Evolutionary conservation across 1,284 basidiomycete genomes (phyloP), one percentile per base, ranked within the genome.

Genomic region (Pholiota adiposa): DNA sequence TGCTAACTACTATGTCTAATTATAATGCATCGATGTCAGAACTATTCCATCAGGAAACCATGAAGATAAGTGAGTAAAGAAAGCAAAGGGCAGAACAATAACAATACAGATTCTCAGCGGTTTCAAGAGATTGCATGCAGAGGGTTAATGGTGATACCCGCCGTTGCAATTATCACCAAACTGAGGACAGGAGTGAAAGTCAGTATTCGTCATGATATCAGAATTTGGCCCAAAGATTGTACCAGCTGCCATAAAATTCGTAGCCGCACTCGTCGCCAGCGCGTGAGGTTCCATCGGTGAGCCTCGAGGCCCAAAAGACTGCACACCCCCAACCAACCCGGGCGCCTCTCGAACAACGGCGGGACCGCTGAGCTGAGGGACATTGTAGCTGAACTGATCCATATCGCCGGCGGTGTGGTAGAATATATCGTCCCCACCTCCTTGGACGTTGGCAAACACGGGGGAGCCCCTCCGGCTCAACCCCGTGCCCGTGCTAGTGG

Each of bases 381-480:
- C 72, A 50, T 74, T 73, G 65, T 78, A 79, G 60, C 65, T 73
- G 66, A 79, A 80, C 50, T 79, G 78, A 53, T 80, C 79, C 51
- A 81, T 67, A 44, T 80, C 78, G 29, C 66, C 69, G 5, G 72
- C 66, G 27, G 72, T 70, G 51, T 79, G 73, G 58, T 79, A 81
- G 61, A 79, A 79, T 1, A 73, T 64, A 27, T 79, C 77, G 19
- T 76, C 74, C n/a, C 69, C 58, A 27, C 58, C 44, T 33, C 25
- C 57, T 78, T 78, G 62, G 63, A 77, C 48, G 65, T 67, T 70
- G 12, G 75, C 65, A 58, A 79, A 80, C 5, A 75, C 72, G 7
- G 80, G 79, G 5, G 81, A 82, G n/a, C 75, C 75, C 38, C 75
- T 65, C 14, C 72, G 71, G 60, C 77, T 79, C 23, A 77, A 63